Evolutionary conservation across 768 basidiomycete genomes (phyloP).

Genomic region (Kwoniella shandongensis): DNA sequence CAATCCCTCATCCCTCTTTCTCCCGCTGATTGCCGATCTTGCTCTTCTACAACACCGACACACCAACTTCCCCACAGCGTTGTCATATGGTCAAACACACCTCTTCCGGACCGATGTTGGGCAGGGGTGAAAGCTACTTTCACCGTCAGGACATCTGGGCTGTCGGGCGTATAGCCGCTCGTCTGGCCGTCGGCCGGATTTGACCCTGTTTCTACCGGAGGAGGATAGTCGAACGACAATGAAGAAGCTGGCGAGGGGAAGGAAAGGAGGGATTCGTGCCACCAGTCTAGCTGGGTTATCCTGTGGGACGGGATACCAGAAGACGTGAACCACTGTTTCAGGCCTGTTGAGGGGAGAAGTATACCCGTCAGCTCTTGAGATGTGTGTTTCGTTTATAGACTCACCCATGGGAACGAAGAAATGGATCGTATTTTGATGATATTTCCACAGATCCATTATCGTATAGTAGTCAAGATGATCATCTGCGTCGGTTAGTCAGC

Average conservation of each 20-base stretch:
- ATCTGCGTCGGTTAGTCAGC: constrained; percentile 29
- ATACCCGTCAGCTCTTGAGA: not conserved
- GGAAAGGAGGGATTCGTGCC: constrained; percentile 41
- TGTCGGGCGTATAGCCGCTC: not conserved
- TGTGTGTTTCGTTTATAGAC: not conserved
- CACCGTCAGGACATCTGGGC: constrained; percentile 24
- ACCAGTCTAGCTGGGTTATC: constrained; percentile 52
- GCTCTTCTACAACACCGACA: constrained; percentile 37
- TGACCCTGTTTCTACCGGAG: not conserved
- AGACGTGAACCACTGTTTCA: constrained; percentile 48
- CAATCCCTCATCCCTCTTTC: constrained; percentile 41
- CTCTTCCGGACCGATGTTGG: constrained; percentile 51
- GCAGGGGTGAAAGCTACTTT: constrained; percentile 52
- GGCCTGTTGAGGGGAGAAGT: constrained; percentile 21
- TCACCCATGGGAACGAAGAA: constrained; percentile 51
- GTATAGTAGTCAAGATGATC: constrained; percentile 53
- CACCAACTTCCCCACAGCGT: constrained; percentile 52
- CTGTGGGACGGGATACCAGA: constrained; percentile 40
- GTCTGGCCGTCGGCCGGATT: too few relatives aligned
- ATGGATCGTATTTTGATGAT: constrained; percentile 44
- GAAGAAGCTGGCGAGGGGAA: constrained; percentile 23
- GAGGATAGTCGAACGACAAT: constrained; percentile 7
- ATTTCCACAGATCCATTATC: constrained; percentile 49
- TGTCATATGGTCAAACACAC: constrained; percentile 51
- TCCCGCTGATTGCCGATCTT: constrained; percentile 13